A percentile compares a stretch with the other conserved stretches of the same genome.
Evolutionary conservation across 2,329 filamentous ascomycete species (phyloP).

Genomic region (Hypoxylon sp.): DNA sequence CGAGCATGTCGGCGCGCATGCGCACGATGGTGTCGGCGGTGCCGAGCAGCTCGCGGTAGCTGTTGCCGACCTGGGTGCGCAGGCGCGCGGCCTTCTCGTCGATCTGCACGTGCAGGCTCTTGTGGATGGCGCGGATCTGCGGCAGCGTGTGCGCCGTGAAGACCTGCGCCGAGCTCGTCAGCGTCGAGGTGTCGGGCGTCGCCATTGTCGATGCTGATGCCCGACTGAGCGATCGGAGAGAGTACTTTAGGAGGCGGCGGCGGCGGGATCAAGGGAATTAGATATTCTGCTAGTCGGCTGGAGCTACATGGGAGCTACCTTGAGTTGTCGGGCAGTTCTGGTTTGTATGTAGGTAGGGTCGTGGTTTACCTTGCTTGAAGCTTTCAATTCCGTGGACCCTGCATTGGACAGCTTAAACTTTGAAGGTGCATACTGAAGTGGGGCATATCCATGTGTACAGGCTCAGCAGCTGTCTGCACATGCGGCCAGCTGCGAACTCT

Average conservation of each 20-base stretch:
- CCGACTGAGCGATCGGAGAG: not conserved
- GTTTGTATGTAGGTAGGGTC: not conserved
- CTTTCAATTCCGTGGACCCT: not conserved
- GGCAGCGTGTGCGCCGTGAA: slow-evolving; percentile 72
- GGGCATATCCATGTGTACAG: not conserved
- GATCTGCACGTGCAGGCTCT: slow-evolving; percentile 69
- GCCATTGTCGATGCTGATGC: slow-evolving; percentile 46
- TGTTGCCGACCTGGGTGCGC: slow-evolving; percentile 74
- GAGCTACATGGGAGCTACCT: not conserved
- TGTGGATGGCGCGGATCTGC: slow-evolving; percentile 75
- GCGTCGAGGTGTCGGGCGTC: slow-evolving; percentile 62
- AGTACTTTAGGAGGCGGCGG: not conserved
- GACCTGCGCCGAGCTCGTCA: slow-evolving; percentile 68
- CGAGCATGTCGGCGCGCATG: slow-evolving; percentile 85
- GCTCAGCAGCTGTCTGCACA: no score
- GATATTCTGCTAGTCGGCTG: not conserved
- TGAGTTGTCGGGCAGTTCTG: not conserved
- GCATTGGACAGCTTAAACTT: slow-evolving; percentile 5
- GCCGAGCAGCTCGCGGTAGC: slow-evolving; percentile 89
- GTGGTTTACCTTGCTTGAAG: slow-evolving; percentile 3
- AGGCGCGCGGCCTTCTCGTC: slow-evolving; percentile 75
- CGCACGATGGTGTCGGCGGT: slow-evolving; percentile 94
- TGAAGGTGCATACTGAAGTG: not conserved
- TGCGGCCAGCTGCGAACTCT: no score
- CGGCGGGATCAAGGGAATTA: not conserved